A percentile compares a stretch with the other conserved stretches of the same genome.
These are phyloP conservation scores for Metschnikowia gelsemii DNA, from an alignment of 805 yeast genomes.

Conservation along the genomic window DNA sequence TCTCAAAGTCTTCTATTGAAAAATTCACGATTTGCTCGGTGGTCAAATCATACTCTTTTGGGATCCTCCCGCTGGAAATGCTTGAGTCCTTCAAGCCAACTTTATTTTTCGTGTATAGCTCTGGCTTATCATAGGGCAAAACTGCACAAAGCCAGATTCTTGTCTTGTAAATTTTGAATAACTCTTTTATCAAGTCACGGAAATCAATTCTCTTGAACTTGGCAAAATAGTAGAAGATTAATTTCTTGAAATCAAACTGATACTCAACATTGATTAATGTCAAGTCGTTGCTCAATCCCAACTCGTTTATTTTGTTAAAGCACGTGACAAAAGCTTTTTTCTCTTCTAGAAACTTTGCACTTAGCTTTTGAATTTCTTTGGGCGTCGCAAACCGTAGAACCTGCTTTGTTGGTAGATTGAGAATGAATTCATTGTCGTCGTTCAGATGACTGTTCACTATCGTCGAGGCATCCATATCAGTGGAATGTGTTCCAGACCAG, in stretches of 20 bases:
- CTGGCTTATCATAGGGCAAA: constrained; percentile 40
- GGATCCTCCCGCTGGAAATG: constrained; percentile 22
- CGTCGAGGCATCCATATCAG: constrained; percentile 32
- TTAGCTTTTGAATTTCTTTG: constrained; percentile 60
- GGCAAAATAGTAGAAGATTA: constrained; percentile 47
- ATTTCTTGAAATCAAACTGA: constrained; percentile 45
- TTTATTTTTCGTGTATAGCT: constrained; percentile 23
- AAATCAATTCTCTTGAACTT: constrained; percentile 46
- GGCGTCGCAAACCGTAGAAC: constrained; percentile 75
- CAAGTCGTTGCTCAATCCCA: constrained; percentile 45
- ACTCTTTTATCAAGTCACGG: constrained; percentile 43
- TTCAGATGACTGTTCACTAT: constrained; percentile 42
- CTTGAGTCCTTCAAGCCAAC: constrained; percentile 10
- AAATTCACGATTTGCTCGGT: constrained; percentile 44
- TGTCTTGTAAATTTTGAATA: constrained; percentile 46
- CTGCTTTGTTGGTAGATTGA: constrained; percentile 72
- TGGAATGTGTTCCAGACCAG: constrained; percentile 41
- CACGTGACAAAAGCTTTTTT: constrained; percentile 69
- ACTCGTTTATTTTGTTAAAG: constrained; percentile 44
- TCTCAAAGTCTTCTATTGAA: constrained; percentile 43
- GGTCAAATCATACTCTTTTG: constrained; percentile 39
- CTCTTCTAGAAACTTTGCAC: constrained; percentile 68
- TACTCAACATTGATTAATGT: constrained; percentile 48
- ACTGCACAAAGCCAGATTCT: constrained; percentile 51
- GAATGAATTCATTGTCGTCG: constrained; percentile 61